Percentiles rank a stretch among this genome's conserved stretches.
Evolutionary conservation across 1,284 basidiomycete species (phyloP).

Genomic region (Malassezia nana): DNA sequence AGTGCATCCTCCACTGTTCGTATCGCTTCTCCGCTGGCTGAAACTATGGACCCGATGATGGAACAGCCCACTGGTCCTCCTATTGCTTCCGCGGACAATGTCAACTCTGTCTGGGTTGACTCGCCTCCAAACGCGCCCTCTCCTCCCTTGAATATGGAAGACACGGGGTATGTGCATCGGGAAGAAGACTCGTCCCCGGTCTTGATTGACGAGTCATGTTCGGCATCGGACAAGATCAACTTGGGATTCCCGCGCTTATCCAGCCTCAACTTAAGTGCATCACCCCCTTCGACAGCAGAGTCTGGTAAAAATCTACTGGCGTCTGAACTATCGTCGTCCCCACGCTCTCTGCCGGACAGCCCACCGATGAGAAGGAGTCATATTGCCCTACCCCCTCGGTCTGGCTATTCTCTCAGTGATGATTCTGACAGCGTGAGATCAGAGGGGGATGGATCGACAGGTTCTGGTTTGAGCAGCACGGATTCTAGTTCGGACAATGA

Average conservation of each 20-base stretch:
- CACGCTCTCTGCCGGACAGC: constrained; percentile 21
- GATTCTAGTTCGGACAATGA: constrained; percentile 29
- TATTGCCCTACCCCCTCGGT: constrained; percentile 46
- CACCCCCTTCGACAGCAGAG: not conserved
- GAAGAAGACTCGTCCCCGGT: not conserved
- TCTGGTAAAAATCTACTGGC: not conserved
- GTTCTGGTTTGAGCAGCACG: constrained; percentile 31
- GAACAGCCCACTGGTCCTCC: not conserved
- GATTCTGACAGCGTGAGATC: constrained; percentile 47
- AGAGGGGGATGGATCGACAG: constrained; percentile 39
- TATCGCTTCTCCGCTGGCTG: constrained; percentile 9
- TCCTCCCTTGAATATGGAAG: not conserved
- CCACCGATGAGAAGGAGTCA: constrained; percentile 46
- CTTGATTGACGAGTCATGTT: not conserved
- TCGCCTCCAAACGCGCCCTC: not conserved
- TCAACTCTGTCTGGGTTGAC: constrained; percentile 15
- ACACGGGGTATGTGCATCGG: not conserved
- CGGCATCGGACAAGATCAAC: constrained; percentile 3
- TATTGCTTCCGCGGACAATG: not conserved
- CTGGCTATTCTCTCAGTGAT: constrained; percentile 46
- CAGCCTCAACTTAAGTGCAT: not conserved
- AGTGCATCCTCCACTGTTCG: constrained; percentile 14
- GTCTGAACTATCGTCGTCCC: not conserved
- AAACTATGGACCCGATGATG: not conserved
- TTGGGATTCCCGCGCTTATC: constrained; percentile 13